Conservation (phyloP, 495 filamentous ascomycete species). For the Talaromyces trachyspermus region DNA sequence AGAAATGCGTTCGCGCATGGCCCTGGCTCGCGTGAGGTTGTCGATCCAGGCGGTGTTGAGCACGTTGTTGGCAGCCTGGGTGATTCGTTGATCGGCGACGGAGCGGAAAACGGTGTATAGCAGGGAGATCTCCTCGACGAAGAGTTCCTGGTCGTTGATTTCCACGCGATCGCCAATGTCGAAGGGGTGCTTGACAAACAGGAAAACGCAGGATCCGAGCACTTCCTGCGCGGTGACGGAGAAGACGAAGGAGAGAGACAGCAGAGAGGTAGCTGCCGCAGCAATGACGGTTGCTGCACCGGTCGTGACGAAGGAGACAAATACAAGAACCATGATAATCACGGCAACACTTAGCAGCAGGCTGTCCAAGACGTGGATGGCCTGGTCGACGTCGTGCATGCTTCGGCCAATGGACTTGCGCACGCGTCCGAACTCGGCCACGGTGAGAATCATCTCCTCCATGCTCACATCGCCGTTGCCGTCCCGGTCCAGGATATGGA, state of each 20-base stretch:
- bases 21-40: slow-evolving; percentile 81
- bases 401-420: slow-evolving; percentile 78
- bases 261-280: slow-evolving; percentile 88
- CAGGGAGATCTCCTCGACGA: slow-evolving; percentile 90
- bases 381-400: slow-evolving; percentile 96
- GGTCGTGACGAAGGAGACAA: slow-evolving; percentile 81
- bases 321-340: slow-evolving; percentile 76
- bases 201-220: slow-evolving; percentile 91
- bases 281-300: slow-evolving; percentile 81
- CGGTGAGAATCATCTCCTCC: slow-evolving; percentile 89
- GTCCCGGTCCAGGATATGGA: slow-evolving; percentile 72
- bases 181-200: slow-evolving; percentile 93
- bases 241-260: slow-evolving; percentile 93
- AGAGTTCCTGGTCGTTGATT: slow-evolving; percentile 58
- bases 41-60: slow-evolving; percentile 90
- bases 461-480: slow-evolving; percentile 88
- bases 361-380: slow-evolving; percentile 81
- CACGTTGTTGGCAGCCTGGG: slow-evolving; percentile 84
- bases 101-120: slow-evolving; percentile 90
- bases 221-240: slow-evolving; percentile 87
- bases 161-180: slow-evolving; percentile 95
- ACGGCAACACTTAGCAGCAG: slow-evolving; percentile 72
- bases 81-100: slow-evolving; percentile 71
- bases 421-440: slow-evolving; percentile 74
- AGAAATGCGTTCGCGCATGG: slow-evolving; percentile 81